These are phyloP conservation scores for Oryza australiensis DNA, from an alignment of 176 grass and related monocot species.

Conservation along the genomic window DNA sequence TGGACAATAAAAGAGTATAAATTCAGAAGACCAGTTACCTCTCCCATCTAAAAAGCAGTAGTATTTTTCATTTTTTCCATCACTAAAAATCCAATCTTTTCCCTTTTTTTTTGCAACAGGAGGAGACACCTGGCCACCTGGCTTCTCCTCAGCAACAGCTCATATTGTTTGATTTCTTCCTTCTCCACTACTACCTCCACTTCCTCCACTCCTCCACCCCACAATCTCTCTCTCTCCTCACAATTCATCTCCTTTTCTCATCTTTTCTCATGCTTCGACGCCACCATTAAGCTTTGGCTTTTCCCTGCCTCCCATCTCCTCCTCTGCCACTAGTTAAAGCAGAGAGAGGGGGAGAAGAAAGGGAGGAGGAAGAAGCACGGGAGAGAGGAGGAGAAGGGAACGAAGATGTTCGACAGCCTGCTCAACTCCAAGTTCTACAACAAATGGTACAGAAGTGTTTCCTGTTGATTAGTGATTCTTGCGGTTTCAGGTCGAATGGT, in stretches of 20 bases:
- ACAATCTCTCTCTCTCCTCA: constrained; percentile 13
- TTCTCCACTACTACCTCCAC: constrained; percentile 39
- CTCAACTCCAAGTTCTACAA: constrained; percentile 84
- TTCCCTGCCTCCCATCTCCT: neutral
- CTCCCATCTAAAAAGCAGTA: neutral
- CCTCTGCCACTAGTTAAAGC: constrained; percentile 15
- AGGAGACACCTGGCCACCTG: constrained; percentile 17
- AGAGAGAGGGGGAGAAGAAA: constrained; percentile 3
- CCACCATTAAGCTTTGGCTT: constrained; percentile 44
- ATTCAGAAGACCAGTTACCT: constrained; percentile 12
- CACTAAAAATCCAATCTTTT: neutral
- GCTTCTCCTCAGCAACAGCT: constrained; percentile 51
- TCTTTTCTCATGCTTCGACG: constrained; percentile 56
- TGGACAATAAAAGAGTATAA: constrained; percentile 9
- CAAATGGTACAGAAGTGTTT: constrained; percentile 54
- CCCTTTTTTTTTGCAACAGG: neutral
- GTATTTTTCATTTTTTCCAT: neutral
- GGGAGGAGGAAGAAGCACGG: neutral
- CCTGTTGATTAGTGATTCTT: constrained; percentile 8
- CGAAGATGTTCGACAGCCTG: constrained; percentile 71
- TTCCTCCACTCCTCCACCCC: neutral
- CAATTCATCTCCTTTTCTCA: constrained; percentile 33
- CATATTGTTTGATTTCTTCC: constrained; percentile 38
- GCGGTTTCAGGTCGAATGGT: neutral
- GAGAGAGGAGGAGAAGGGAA: neutral